These are phyloP conservation scores for Daldinia caldariorum DNA, from an alignment of 495 filamentous ascomycete genomes.

Conservation along the genomic window DNA sequence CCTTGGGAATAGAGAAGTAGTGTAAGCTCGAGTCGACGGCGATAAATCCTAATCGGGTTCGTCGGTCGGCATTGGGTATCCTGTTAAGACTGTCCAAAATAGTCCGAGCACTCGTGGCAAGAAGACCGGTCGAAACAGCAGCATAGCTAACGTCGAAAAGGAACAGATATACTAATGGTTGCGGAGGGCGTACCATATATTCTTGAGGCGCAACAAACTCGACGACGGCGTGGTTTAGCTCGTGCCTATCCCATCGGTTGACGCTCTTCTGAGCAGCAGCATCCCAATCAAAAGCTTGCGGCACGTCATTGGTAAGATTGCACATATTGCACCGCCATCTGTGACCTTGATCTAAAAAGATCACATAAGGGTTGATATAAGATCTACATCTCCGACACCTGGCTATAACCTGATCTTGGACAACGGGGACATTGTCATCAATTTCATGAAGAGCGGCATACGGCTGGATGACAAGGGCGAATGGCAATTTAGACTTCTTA, in stretches of 20 bases:
- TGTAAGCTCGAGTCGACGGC: constrained; percentile 94
- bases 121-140: constrained; percentile 88
- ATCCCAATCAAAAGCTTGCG: constrained; percentile 99
- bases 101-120: constrained; percentile 91
- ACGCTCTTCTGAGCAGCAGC: constrained; percentile 85
- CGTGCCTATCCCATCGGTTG: constrained; percentile 87
- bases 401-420: constrained; percentile 96
- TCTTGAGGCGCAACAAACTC: constrained; percentile 98
- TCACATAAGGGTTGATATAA: constrained; percentile 97
- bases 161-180: constrained; percentile 98
- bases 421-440: constrained; percentile 89
- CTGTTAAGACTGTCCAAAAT: constrained; percentile 95
- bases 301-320: constrained; percentile 97
- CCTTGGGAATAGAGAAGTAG: constrained; percentile 93
- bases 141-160: constrained; percentile 96
- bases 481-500: constrained; percentile 95
- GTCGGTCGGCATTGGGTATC: constrained; percentile 94
- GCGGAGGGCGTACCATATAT: constrained; percentile 98
- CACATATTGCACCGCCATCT: constrained; percentile 99
- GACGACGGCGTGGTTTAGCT: constrained; percentile 92
- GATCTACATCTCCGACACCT: constrained; percentile 93
- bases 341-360: constrained; percentile 96
- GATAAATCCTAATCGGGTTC: constrained; percentile 93
- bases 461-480: constrained; percentile 95
- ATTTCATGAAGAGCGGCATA: constrained; percentile 91